Evolutionary conservation across 2,329 filamentous ascomycete genomes (phyloP).

Genomic region (Aspergillus cejpii): DNA sequence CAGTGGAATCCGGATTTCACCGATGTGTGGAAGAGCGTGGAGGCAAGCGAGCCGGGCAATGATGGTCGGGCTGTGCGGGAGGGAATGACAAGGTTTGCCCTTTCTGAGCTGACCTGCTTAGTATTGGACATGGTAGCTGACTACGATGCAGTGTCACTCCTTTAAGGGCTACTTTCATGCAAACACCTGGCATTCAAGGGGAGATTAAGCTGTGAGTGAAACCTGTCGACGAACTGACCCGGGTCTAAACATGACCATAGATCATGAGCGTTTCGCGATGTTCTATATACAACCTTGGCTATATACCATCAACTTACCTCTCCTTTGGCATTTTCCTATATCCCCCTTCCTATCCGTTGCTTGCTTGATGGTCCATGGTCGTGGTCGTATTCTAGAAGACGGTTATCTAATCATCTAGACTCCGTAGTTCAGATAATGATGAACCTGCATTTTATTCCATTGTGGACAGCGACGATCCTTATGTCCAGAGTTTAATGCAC

Average conservation of each 20-base stretch:
- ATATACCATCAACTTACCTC: constrained; percentile 16
- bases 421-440: constrained; percentile 32
- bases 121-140: constrained; percentile 6
- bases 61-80: constrained; percentile 91
- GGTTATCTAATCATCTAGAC: constrained; percentile 30
- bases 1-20: constrained; percentile 86
- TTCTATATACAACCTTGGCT: constrained; percentile 24
- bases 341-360: constrained; percentile 3
- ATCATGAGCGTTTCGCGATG: constrained; percentile 20
- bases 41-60: constrained; percentile 68
- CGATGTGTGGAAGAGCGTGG: constrained; percentile 83
- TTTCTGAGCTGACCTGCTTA: not conserved
- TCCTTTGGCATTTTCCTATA: constrained; percentile 6
- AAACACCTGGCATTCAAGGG: constrained; percentile 57
- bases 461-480: constrained; percentile 77
- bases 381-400: constrained; percentile 6
- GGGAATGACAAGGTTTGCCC: constrained; percentile 67
- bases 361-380: constrained; percentile 8
- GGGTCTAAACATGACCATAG: constrained; percentile 20
- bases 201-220: constrained; percentile 78
- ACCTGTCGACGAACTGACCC: constrained; percentile 17
- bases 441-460: constrained; percentile 57
- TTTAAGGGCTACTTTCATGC: constrained; percentile 87
- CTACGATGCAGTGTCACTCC: constrained; percentile 65
- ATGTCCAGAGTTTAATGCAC: constrained; percentile 80